phyloP scores from a whole-genome alignment of 208 protist species.

The Leptomonas seymouri region DNA sequence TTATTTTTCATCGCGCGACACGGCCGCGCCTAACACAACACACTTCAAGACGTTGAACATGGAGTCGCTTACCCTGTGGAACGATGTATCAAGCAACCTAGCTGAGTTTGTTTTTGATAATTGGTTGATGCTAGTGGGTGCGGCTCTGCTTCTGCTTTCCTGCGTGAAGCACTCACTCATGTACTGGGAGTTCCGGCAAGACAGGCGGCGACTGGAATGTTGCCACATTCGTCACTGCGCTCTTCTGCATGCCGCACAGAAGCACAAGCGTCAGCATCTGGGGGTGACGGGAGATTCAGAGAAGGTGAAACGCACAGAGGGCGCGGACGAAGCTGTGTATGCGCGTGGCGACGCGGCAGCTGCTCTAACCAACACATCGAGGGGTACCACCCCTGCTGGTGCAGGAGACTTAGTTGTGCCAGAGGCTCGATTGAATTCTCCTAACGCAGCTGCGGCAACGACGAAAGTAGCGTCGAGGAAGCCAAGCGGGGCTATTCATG shows the following conservation, averaged over 20 bases:
- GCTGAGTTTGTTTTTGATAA: conserved; percentile 21
- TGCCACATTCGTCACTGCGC: conserved; percentile 27
- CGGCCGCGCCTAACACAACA: neutral
- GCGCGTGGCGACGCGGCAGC: neutral
- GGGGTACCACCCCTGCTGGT: neutral
- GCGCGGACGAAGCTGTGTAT: neutral
- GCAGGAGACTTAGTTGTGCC: neutral
- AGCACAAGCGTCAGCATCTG: neutral
- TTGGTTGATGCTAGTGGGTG: conserved; percentile 26
- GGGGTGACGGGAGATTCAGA: neutral
- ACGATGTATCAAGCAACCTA: neutral
- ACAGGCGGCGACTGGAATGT: conserved; percentile 21
- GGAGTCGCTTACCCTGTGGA: conserved; percentile 6
- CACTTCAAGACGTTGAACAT: neutral
- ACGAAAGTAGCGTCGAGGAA: neutral
- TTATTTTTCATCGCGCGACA: neutral
- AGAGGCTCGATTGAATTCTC: no score
- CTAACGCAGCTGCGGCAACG: neutral
- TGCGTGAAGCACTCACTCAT: conserved; percentile 23
- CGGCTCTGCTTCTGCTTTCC: conserved; percentile 15
- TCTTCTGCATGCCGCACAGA: conserved; percentile 1
- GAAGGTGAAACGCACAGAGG: neutral
- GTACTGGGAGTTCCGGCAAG: conserved; percentile 33
- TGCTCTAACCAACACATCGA: neutral
- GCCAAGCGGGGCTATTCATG: no score